Conservation (phyloP, 345 rosid genomes). For the Syzygium aqueum region DNA sequence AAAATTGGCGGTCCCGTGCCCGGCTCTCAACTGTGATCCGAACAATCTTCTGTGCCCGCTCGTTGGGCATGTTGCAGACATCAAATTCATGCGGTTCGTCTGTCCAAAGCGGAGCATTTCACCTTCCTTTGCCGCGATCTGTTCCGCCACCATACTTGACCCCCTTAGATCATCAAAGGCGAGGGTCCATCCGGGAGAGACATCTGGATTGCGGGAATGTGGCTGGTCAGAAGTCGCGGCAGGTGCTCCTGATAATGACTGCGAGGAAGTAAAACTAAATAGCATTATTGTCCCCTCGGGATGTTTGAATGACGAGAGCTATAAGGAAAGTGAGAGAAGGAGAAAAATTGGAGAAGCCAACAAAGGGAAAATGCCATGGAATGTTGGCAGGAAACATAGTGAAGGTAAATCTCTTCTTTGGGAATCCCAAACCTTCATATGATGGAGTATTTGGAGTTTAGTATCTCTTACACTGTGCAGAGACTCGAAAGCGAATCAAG, state of each 20-base stretch:
- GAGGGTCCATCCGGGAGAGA: background rate
- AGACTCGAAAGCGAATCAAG: conserved; percentile 63
- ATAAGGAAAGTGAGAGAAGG: conserved; percentile 38
- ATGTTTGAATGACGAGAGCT: conserved; percentile 1
- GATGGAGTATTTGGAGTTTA: background rate
- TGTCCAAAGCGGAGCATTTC: background rate
- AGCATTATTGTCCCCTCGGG: conserved; percentile 1
- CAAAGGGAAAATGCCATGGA: conserved; percentile 84
- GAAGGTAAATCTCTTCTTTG: conserved; percentile 30
- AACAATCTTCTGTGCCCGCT: background rate
- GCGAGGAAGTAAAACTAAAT: conserved; percentile 1
- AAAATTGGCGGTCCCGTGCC: background rate
- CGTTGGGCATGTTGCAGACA: background rate
- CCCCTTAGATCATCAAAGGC: background rate
- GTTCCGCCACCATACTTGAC: background rate
- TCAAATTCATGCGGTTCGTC: background rate
- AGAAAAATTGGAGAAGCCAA: conserved; percentile 61
- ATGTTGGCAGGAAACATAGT: conserved; percentile 66
- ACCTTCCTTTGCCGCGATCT: background rate
- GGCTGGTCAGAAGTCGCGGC: conserved; percentile 9
- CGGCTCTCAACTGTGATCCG: background rate
- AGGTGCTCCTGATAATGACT: background rate
- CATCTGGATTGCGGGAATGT: background rate
- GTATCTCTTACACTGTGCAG: conserved; percentile 18
- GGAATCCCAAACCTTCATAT: background rate